phyloP scores from a whole-genome alignment of 192 early-diverging fungal genomes.

The Umbelopsis sp. region DNA sequence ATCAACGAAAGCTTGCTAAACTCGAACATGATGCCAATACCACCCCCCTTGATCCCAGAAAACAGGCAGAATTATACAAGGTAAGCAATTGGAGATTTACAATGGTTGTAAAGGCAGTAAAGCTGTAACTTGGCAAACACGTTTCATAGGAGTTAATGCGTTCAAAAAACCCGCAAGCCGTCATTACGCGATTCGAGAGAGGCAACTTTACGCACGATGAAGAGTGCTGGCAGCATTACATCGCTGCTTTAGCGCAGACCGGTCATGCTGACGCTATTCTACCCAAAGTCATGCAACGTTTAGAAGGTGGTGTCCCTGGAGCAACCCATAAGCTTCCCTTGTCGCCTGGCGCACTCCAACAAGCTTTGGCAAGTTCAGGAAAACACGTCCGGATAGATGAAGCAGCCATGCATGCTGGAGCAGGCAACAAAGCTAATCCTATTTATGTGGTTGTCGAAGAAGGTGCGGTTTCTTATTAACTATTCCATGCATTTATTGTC shows the following conservation, averaged over 20 bases:
- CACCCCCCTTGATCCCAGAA: constrained; percentile 48
- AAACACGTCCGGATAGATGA: constrained; percentile 36
- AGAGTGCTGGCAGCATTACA: constrained; percentile 57
- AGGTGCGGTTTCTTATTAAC: constrained; percentile 34
- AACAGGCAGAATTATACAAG: constrained; percentile 60
- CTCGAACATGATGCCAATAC: constrained; percentile 59
- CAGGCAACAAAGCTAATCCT: constrained; percentile 60
- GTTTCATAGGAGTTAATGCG: constrained; percentile 49
- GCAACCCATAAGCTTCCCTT: constrained; percentile 25
- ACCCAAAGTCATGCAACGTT: constrained; percentile 53
- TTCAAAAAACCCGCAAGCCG: constrained; percentile 52
- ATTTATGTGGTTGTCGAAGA: constrained; percentile 67
- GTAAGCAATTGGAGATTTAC: constrained; percentile 26
- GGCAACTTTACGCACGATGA: constrained; percentile 57
- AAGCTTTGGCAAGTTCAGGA: constrained; percentile 33
- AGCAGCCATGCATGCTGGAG: constrained; percentile 31
- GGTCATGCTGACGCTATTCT: constrained; percentile 58
- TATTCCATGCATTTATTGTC: not conserved
- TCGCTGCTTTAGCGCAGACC: constrained; percentile 51
- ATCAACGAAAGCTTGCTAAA: constrained; percentile 48
- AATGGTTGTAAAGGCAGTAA: no score
- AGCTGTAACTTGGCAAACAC: no score
- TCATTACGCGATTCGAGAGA: constrained; percentile 58
- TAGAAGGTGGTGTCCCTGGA: constrained; percentile 42
- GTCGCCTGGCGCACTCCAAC: constrained; percentile 30